Conservation (phyloP, 495 filamentous ascomycete genomes). For the Penicillium malachiteum region DNA sequence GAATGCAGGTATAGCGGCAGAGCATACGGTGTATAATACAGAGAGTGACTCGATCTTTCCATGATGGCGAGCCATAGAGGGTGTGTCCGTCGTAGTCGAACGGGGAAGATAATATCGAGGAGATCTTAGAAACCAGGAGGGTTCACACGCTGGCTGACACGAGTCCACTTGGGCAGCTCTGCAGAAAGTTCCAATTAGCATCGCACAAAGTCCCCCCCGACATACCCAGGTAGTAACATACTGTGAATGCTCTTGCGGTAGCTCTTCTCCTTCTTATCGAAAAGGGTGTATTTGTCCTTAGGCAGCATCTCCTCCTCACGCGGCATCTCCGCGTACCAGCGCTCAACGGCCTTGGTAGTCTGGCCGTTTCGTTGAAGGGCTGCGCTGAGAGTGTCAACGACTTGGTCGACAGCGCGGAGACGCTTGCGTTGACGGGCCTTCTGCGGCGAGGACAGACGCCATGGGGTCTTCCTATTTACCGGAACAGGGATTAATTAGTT, state of each 20-base stretch:
- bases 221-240: conserved; percentile 50
- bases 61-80: conserved; percentile 11
- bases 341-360: conserved; percentile 68
- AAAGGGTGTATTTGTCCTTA: conserved; percentile 96
- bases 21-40: conserved; percentile 37
- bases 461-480: conserved; percentile 85
- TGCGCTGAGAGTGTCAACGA: conserved; percentile 72
- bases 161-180: conserved; percentile 96
- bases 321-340: conserved; percentile 95
- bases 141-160: conserved; percentile 88
- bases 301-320: conserved; percentile 94
- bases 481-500: conserved; percentile 4
- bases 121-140: conserved; percentile 80
- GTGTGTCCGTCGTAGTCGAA: conserved; percentile 1
- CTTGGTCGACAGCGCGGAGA: conserved; percentile 77
- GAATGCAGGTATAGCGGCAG: not conserved
- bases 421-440: conserved; percentile 88
- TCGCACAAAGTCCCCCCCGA: not conserved
- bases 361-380: conserved; percentile 71
- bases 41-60: conserved; percentile 9
- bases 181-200: conserved; percentile 5
- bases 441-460: conserved; percentile 86
- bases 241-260: conserved; percentile 97
- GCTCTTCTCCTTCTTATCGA: conserved; percentile 90
- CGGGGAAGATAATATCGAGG: not conserved